Evolutionary conservation across 306 rosid species (phyloP), one percentile per base, ranked within the genome.

Genomic region (Malus orientalis): DNA sequence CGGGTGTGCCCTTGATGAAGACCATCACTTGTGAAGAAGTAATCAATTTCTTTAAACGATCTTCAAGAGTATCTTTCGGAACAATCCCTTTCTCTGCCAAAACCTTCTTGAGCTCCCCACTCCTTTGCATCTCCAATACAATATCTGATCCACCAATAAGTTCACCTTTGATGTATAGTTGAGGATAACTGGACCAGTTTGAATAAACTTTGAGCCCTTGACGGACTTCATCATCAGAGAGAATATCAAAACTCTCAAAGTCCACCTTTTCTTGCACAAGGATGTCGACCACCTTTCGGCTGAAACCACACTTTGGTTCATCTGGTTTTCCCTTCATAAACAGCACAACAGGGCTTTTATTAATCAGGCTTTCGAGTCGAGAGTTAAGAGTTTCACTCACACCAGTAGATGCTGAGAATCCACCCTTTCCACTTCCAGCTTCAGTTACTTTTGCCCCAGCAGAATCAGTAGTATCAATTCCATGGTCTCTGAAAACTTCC

Each of bases 151-250:
- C 97, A 20, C 97, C 97, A 73, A 95, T 83, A 53, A 95, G 91
- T 78, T 95, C 93, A 10, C 90, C 87, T 82, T 83, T 88, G 53
- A 95, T 83, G 77, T 95, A 90, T 27, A 95, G 83, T 74, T 92
- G 97, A 27, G 98, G 98, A 76, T 90, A 95, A 78, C 98, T 92
- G 51, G 98, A 95, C 98, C 98, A 95, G 83, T 95, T 95, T 59
- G 98, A 95, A 75, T 83, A 86, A 75, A 86, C 93, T 86, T 95
- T 95, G 22, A 95, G 89, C 71, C 98, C 98, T 79, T 88, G 95
- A 82, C 97, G 97, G 61, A 90, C 84, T 69, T 92, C 95, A 29
- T 90, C 98, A 61, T 92, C 97, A 25, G 90, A 69, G 78, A 95
- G 95, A 81, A 95, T 86, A 85, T 95, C 96, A 53, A 92, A 90